Conservation (phyloP, 129 eudicot species). For the Heracleum sosnowskyi region DNA sequence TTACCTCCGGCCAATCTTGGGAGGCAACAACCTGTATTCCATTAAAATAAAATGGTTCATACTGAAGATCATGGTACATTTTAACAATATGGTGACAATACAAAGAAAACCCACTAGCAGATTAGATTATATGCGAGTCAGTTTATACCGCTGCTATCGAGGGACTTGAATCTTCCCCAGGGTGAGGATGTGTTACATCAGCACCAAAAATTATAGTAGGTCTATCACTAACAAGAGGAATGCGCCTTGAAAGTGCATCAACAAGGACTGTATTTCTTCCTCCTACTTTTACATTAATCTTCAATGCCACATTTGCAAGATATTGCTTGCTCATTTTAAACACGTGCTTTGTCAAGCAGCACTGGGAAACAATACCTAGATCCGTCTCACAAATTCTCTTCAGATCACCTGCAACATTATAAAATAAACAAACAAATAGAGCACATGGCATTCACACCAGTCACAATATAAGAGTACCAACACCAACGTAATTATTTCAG, state of each 20-base stretch:
- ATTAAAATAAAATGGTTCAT: not conserved
- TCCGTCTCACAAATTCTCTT: slow-evolving; percentile 94
- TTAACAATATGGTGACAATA: not conserved
- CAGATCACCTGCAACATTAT: slow-evolving; percentile 54
- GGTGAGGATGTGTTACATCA: slow-evolving; percentile 97
- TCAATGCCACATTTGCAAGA: slow-evolving; percentile 82
- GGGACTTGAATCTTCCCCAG: slow-evolving; percentile 98
- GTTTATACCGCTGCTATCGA: slow-evolving; percentile 87
- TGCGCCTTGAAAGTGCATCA: slow-evolving; percentile 83
- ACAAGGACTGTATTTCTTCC: slow-evolving; percentile 95
- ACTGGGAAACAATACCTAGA: slow-evolving; percentile 92
- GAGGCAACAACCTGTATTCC: slow-evolving; percentile 79
- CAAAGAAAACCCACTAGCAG: not conserved
- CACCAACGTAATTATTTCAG: not conserved
- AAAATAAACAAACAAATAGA: not conserved
- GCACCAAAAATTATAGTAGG: slow-evolving; percentile 98
- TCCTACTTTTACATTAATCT: slow-evolving; percentile 92
- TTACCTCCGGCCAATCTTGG: slow-evolving; percentile 93
- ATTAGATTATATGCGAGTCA: not conserved
- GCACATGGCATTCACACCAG: not conserved
- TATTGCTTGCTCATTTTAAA: slow-evolving; percentile 69
- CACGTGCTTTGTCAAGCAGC: slow-evolving; percentile 82
- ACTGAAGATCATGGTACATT: not conserved
- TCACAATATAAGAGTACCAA: not conserved
- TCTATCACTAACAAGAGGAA: slow-evolving; percentile 75